Base-by-base conservation (phyloP, 192 early-diverging fungal species). In the Backusella australiensis region DNA sequence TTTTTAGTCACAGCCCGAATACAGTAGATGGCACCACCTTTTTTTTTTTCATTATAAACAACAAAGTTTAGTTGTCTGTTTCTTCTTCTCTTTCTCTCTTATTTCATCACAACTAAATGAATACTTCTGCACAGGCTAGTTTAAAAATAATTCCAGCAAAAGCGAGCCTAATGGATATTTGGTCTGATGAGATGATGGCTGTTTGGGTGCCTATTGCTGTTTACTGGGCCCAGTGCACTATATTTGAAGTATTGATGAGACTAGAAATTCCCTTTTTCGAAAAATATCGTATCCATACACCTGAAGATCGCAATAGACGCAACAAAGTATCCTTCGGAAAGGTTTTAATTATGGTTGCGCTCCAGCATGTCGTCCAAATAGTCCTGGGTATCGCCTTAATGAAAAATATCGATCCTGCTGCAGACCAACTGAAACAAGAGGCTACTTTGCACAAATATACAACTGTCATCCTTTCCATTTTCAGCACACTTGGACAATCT, bases 351-450 rank as follows among this genome's bases (percentile, higher is more conserved):
- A 84, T 86, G 39, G 91, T 93, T 32, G 82, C 90, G 34, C 68
- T 94, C 34, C 92, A 93, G 71, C 93, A 94, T 69, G 49, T 86
- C 6, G 71, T 94, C 4, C 93, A 94, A 77, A 81, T 86, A 26
- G 75, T 86, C 26, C 36, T 85, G 15, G 84, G 82, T 38, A 56
- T 84, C 3, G 32, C 77, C 32, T 56, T 79, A 14, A 34, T 81
- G 46, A 34, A 73, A 34, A 39, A 59, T 11, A 44, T 70, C 15
- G 69, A 77, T 56, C 73, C 80, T 39, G 19, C 11, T 17, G 38
- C 23, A 2, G 34, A 46, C 67, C 59, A 77, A 26, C 6, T 67
- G 26, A 23, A 19, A 34, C 52, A 38, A 19, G 1, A n/a, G 42
- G 34, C 23, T 17, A 3, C 35, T 44, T 32, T 71, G 8, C 26